phyloP scores from a whole-genome alignment of 2,329 filamentous ascomycete genomes.

The Nemania abortiva region DNA sequence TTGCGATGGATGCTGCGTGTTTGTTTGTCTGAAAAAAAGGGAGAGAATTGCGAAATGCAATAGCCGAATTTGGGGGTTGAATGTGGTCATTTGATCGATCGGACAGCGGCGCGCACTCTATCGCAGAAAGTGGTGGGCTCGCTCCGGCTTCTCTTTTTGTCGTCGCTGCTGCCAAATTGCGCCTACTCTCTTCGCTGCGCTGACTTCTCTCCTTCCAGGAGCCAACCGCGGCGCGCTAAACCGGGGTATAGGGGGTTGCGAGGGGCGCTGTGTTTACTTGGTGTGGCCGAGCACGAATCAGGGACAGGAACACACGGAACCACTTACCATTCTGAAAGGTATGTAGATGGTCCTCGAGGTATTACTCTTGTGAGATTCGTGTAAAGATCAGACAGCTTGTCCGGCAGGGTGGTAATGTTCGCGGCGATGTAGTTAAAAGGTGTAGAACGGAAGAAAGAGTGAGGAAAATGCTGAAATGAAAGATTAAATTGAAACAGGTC shows the following conservation, averaged over 20 bases:
- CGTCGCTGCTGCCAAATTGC: conserved; percentile 28
- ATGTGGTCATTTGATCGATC: conserved; percentile 26
- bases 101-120: conserved; percentile 26
- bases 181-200: conserved; percentile 40
- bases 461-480: conserved; percentile 36
- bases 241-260: conserved; percentile 47
- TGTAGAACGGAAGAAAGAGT: conserved; percentile 29
- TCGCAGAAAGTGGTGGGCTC: conserved; percentile 33
- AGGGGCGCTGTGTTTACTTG: conserved; percentile 48
- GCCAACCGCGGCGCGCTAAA: conserved; percentile 45
- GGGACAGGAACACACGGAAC: conserved; percentile 18
- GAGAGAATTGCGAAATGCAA: conserved; percentile 25
- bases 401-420: conserved; percentile 36
- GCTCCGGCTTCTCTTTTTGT: conserved; percentile 23
- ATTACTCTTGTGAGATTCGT: conserved; percentile 11
- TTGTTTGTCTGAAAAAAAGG: conserved; percentile 10
- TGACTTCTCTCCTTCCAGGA: conserved; percentile 35
- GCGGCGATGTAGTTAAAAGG: conserved; percentile 48
- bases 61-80: conserved; percentile 23
- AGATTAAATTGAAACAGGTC: conserved; percentile 38
- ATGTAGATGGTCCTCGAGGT: neutral
- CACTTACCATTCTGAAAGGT: conserved; percentile 48
- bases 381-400: conserved; percentile 26
- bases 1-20: conserved; percentile 20
- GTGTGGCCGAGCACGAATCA: conserved; percentile 32